Evolutionary conservation across 2,329 filamentous ascomycete genomes (phyloP).

Genomic region (Colletotrichum aenigma): DNA sequence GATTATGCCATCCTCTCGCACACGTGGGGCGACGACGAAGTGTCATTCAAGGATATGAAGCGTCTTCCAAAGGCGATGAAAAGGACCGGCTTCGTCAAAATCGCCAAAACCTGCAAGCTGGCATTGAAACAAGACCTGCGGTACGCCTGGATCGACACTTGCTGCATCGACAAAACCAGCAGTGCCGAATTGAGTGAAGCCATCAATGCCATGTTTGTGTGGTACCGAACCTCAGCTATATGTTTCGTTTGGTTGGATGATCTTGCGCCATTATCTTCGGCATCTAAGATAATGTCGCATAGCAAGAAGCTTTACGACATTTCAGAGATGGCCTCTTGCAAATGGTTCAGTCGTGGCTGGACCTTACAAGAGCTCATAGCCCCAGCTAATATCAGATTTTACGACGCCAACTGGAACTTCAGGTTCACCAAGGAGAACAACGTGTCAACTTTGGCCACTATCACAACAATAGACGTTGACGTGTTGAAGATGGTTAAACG

Average conservation of each 20-base stretch:
- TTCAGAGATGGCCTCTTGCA: background rate
- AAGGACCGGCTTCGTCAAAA: conserved; percentile 12
- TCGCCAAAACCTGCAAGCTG: conserved; percentile 1
- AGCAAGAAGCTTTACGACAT: too few species aligned
- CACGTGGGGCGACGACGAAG: conserved; percentile 28
- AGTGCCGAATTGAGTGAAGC: conserved; percentile 26
- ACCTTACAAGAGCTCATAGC: conserved; percentile 26
- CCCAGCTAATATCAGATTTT: conserved; percentile 16
- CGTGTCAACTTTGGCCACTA: background rate
- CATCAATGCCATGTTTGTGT: conserved; percentile 24
- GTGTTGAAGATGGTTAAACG: background rate
- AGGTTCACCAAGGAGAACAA: conserved; percentile 5
- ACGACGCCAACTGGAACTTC: conserved; percentile 12
- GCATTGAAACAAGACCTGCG: background rate
- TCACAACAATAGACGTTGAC: background rate
- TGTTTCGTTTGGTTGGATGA: conserved; percentile 27
- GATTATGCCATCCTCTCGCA: conserved; percentile 31
- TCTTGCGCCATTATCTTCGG: background rate
- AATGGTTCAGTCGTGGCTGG: conserved; percentile 26
- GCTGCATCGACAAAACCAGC: conserved; percentile 30
- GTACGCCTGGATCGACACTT: conserved; percentile 20
- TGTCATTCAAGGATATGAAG: conserved; percentile 25
- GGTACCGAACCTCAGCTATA: conserved; percentile 22
- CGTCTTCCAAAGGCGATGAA: background rate
- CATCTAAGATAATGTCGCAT: too few species aligned